Percentiles rank a stretch among this genome's conserved stretches.
Conservation (phyloP, 192 early-diverging fungal genomes). For the Chytriomyces sp. region DNA sequence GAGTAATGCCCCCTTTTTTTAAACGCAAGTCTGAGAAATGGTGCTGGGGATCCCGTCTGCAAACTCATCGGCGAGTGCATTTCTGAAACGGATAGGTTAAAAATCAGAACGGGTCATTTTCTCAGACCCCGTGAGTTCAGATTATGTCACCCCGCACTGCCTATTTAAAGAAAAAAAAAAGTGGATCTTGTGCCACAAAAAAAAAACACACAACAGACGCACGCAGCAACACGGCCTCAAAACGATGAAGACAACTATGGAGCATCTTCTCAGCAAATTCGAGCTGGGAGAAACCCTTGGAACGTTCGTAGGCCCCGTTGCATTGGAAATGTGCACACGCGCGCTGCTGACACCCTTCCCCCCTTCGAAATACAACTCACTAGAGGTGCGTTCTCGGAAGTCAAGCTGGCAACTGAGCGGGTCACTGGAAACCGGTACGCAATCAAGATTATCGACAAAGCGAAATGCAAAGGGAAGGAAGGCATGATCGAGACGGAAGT, state of each 20-base stretch:
- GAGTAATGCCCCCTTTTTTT: no score
- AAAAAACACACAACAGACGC: no score
- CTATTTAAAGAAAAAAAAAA: no score
- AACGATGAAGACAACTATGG: conserved; percentile 25
- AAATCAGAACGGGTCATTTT: no score
- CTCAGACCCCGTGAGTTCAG: no score
- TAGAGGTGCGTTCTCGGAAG: conserved; percentile 39
- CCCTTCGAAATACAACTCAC: background rate
- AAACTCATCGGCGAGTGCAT: no score
- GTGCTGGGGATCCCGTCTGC: no score
- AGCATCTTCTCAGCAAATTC: conserved; percentile 23
- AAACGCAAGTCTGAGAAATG: no score
- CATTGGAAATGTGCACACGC: background rate
- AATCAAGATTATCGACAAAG: conserved; percentile 79
- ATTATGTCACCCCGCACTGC: no score
- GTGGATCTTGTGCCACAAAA: no score
- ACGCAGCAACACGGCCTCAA: no score
- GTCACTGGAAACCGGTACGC: conserved; percentile 70
- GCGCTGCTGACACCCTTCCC: background rate
- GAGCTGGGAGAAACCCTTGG: conserved; percentile 24
- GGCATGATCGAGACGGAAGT: conserved; percentile 74
- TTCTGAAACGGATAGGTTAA: no score
- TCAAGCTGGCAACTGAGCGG: conserved; percentile 64
- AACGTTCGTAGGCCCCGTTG: conserved; percentile 18
- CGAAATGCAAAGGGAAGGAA: conserved; percentile 63